Conservation (phyloP, 495 filamentous ascomycete genomes). For the Talaromyces liani region DNA sequence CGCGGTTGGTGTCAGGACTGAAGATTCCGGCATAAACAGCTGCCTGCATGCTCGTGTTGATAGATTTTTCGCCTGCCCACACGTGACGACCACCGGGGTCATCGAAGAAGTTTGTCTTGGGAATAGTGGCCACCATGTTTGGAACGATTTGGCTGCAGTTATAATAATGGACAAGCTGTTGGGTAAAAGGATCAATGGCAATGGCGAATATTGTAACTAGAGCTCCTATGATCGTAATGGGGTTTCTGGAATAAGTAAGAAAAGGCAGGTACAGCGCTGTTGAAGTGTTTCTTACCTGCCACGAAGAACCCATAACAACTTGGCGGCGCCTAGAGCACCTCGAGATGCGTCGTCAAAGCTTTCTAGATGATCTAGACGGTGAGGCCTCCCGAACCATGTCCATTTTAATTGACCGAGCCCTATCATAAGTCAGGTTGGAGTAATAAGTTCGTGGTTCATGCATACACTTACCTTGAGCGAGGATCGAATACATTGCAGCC, state of each 20-base stretch:
- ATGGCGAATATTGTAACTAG: conserved; percentile 17
- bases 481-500: conserved; percentile 13
- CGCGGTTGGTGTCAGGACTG: not conserved
- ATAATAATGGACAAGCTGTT: conserved; percentile 32
- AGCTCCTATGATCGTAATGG: not conserved
- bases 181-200: conserved; percentile 36
- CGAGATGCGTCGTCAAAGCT: not conserved
- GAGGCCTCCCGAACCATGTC: not conserved
- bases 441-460: not conserved
- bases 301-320: not conserved
- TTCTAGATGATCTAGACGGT: not conserved
- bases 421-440: not conserved
- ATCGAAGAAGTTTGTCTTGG: not conserved
- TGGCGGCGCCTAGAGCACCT: not conserved
- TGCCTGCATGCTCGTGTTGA: not conserved
- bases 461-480: not conserved
- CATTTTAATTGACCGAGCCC: not conserved
- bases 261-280: not conserved
- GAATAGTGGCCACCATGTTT: not conserved
- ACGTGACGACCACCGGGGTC: not conserved
- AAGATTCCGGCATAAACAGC: not conserved
- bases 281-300: not conserved
- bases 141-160: conserved; percentile 12
- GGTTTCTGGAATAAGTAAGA: not conserved
- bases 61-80: not conserved